phyloP scores from a whole-genome alignment of 768 basidiomycete genomes.

The Trametes cinnabarina region DNA sequence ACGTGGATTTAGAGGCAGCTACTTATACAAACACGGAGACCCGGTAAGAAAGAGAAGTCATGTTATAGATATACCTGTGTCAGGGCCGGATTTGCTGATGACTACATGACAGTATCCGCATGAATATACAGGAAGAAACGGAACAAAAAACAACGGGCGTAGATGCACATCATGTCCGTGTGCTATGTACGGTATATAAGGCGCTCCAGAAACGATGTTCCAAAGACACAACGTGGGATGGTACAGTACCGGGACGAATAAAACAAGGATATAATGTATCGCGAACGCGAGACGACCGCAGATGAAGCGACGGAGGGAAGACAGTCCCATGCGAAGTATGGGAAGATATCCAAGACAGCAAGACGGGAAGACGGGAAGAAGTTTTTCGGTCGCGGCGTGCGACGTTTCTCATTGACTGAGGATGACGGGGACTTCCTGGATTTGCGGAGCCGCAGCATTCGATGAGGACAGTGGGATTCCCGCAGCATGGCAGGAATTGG shows the following conservation, averaged over 20 bases:
- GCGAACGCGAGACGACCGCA: constrained; percentile 7
- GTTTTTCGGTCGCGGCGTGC: not conserved
- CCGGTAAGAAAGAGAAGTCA: not conserved
- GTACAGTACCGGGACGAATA: not conserved
- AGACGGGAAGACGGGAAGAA: not conserved
- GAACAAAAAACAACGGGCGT: not conserved
- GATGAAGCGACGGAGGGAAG: not conserved
- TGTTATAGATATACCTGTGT: constrained; percentile 4
- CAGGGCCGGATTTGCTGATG: not conserved
- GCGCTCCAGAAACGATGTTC: not conserved
- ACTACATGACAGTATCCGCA: not conserved
- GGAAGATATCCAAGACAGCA: not conserved
- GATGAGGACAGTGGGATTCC: constrained; percentile 40
- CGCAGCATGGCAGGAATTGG: constrained; percentile 46
- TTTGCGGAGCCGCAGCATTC: constrained; percentile 21
- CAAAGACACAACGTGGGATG: not conserved
- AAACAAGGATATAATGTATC: constrained; percentile 2
- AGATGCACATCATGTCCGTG: constrained; percentile 20
- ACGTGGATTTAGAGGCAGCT: not conserved
- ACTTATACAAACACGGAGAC: not conserved
- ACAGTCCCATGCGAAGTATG: not conserved
- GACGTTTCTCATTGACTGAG: not conserved
- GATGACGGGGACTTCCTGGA: not conserved
- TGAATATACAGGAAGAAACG: not conserved
- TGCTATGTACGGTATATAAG: constrained; percentile 5